Evolutionary conservation across 805 yeast genomes (phyloP).

Genomic region (Pichia sporocuriosa): DNA sequence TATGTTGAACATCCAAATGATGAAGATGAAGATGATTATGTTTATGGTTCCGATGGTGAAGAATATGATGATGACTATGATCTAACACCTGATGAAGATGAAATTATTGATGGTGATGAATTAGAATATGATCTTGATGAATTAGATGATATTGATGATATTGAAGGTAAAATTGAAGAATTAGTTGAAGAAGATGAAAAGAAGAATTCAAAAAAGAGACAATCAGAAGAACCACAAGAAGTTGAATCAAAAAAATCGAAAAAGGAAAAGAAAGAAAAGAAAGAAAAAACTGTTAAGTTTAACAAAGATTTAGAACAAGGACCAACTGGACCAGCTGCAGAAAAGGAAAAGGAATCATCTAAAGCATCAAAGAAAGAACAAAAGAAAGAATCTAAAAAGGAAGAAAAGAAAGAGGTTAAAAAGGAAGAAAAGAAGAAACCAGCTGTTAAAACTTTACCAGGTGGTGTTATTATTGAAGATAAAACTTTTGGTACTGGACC

Average conservation of each 20-base stretch:
- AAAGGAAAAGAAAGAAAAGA: conserved; percentile 32
- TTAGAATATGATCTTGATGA: conserved; percentile 54
- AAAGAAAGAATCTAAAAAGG: conserved; percentile 20
- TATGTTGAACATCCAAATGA: conserved; percentile 94
- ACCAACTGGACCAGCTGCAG: conserved; percentile 46
- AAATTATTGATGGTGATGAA: conserved; percentile 38
- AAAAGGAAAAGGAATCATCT: conserved; percentile 21
- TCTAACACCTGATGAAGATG: conserved; percentile 74
- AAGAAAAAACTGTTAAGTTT: conserved; percentile 77
- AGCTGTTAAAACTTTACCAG: conserved; percentile 75
- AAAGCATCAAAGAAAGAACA: conserved; percentile 23
- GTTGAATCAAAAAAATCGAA: conserved; percentile 30
- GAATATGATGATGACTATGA: conserved; percentile 54
- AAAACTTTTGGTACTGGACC: conserved; percentile 85
- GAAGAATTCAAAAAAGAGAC: conserved; percentile 31
- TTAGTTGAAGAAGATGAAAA: conserved; percentile 57
- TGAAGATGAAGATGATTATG: conserved; percentile 48
- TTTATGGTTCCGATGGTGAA: conserved; percentile 40
- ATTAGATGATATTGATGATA: conserved; percentile 61
- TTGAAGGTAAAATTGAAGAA: conserved; percentile 69
- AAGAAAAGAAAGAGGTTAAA: conserved; percentile 17
- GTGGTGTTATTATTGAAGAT: conserved; percentile 93
- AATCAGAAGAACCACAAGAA: conserved; percentile 27
- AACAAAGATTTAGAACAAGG: conserved; percentile 90
- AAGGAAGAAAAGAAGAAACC: conserved; percentile 41